These are phyloP conservation scores for Alternaria sp. DNA, from an alignment of 2,329 filamentous ascomycete genomes.

Conservation along the genomic window DNA sequence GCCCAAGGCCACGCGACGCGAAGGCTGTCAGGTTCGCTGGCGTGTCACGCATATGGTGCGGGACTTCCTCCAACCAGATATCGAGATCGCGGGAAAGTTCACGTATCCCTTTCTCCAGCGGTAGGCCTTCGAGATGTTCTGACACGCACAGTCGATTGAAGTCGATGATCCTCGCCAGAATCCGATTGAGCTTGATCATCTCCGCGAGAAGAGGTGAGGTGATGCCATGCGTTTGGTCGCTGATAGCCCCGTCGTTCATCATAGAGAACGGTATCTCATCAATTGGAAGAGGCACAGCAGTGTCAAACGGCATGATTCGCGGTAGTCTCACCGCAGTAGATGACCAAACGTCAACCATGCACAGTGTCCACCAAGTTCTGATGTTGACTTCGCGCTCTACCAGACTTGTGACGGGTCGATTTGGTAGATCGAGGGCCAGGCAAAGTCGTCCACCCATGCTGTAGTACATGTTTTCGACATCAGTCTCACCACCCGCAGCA, in stretches of 20 bases:
- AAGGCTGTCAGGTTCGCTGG: conserved; percentile 30
- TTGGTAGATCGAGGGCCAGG: conserved; percentile 27
- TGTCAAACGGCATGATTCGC: conserved; percentile 30
- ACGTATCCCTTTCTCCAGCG: conserved; percentile 22
- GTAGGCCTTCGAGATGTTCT: conserved; percentile 26
- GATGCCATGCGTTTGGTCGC: conserved; percentile 9
- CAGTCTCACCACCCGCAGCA: conserved; percentile 29
- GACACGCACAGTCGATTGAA: conserved; percentile 31
- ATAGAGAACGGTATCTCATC: conserved; percentile 30
- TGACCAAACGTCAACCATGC: conserved; percentile 37
- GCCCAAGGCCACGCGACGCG: conserved; percentile 26
- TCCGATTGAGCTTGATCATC: conserved; percentile 33
- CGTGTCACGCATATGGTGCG: conserved; percentile 32
- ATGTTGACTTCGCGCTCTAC: conserved; percentile 32
- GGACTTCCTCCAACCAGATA: conserved; percentile 26
- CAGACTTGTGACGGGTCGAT: conserved; percentile 23
- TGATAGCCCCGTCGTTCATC: conserved; percentile 20
- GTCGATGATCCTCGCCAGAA: conserved; percentile 29
- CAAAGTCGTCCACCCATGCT: conserved; percentile 30
- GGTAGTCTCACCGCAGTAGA: conserved; percentile 29
- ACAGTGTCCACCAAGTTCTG: conserved; percentile 32
- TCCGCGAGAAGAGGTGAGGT: conserved; percentile 32
- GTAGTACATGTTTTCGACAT: conserved; percentile 33
- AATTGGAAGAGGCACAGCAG: conserved; percentile 25
- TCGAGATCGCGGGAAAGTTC: conserved; percentile 25